phyloP scores from a whole-genome alignment of 2,329 filamentous ascomycete species.

The Fusarium sp. region DNA sequence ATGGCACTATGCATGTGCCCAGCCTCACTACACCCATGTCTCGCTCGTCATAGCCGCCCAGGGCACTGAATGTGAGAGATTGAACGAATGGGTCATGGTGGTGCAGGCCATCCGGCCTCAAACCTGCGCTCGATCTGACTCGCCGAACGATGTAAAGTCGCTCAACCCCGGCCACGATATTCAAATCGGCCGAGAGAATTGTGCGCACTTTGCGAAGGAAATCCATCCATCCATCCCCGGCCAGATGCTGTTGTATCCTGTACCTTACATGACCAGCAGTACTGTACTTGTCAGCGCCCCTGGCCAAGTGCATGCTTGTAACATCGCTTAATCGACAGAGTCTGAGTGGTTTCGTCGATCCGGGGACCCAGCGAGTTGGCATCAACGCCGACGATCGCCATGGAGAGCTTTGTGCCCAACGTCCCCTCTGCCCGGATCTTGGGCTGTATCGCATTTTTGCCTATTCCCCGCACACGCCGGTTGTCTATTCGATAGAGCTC shows the following conservation, averaged over 20 bases:
- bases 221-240: slow-evolving; percentile 5
- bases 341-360: slow-evolving; percentile 30
- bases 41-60: slow-evolving; percentile 6
- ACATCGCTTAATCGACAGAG: slow-evolving; percentile 29
- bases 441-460: slow-evolving; percentile 13
- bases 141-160: slow-evolving; percentile 32
- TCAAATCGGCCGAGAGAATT: slow-evolving; percentile 40
- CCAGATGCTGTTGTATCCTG: slow-evolving; percentile 7
- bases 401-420: slow-evolving; percentile 37
- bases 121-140: slow-evolving; percentile 45
- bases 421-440: slow-evolving; percentile 29
- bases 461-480: slow-evolving; percentile 21
- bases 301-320: slow-evolving; percentile 16
- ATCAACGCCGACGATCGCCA: slow-evolving; percentile 17
- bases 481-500: background rate
- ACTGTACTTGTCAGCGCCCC: slow-evolving; percentile 11
- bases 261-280: slow-evolving; percentile 22
- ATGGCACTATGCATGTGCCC: slow-evolving; percentile 3
- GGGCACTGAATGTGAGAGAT: slow-evolving; percentile 2
- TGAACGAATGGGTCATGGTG: slow-evolving; percentile 14
- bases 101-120: slow-evolving; percentile 34
- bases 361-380: slow-evolving; percentile 17
- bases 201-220: slow-evolving; percentile 23
- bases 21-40: slow-evolving; percentile 7
- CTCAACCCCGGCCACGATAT: slow-evolving; percentile 27